These are phyloP conservation scores for Ustilago trichophora DNA, from an alignment of 1,284 basidiomycete species.

Conservation along the genomic window DNA sequence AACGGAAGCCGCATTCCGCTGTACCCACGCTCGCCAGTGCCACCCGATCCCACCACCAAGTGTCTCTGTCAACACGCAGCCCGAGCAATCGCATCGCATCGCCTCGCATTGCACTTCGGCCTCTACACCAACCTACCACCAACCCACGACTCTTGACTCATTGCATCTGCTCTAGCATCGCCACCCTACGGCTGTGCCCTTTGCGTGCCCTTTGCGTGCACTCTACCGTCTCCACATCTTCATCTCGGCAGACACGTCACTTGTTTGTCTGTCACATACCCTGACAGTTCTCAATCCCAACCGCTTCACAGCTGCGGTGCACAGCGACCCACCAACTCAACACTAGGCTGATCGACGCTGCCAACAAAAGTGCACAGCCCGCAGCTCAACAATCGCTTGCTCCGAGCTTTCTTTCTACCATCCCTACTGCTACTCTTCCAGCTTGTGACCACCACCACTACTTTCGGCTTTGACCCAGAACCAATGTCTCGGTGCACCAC, in stretches of 20 bases:
- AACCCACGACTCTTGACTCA: constrained; percentile 2
- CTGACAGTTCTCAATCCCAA: background rate
- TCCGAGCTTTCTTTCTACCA: background rate
- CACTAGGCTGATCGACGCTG: background rate
- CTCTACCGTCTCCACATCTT: background rate
- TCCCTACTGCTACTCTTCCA: background rate
- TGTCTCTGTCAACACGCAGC: background rate
- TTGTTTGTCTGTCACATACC: background rate
- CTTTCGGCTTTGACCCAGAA: background rate
- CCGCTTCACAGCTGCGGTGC: background rate
- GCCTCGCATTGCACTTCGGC: background rate
- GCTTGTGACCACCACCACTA: background rate
- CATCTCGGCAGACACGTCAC: background rate
- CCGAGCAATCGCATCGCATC: background rate
- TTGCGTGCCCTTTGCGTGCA: background rate
- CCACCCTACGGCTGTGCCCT: background rate
- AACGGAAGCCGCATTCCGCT: constrained; percentile 2
- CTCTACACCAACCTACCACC: constrained; percentile 2
- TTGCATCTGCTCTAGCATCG: constrained; percentile 1
- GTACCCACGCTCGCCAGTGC: constrained; percentile 16
- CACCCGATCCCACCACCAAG: background rate
- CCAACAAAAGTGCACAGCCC: background rate
- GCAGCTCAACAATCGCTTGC: background rate
- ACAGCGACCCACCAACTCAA: background rate
- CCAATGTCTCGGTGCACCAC: constrained; percentile 11